A percentile compares a stretch with the other conserved stretches of the same genome.
These are phyloP conservation scores for Rusavskia elegans DNA, from an alignment of 495 filamentous ascomycete genomes.

Conservation along the genomic window DNA sequence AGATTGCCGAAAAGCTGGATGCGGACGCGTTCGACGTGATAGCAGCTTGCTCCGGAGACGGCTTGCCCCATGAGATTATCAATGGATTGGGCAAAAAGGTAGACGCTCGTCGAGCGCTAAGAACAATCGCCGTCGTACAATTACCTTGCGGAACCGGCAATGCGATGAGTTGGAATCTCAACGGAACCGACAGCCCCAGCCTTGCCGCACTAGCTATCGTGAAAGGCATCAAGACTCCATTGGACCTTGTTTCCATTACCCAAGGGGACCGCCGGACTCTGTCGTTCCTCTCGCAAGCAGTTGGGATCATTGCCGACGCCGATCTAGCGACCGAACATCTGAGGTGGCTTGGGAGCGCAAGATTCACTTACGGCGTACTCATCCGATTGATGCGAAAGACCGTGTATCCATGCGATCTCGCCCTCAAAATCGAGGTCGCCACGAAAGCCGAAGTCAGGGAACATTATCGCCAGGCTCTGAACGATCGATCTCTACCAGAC, in stretches of 20 bases:
- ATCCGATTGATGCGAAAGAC: conserved; percentile 53
- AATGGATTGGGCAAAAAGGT: conserved; percentile 69
- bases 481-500: conserved; percentile 16
- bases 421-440: conserved; percentile 64
- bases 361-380: conserved; percentile 76
- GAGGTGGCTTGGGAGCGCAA: conserved; percentile 74
- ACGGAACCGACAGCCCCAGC: conserved; percentile 61
- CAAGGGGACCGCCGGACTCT: conserved; percentile 56
- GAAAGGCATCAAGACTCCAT: conserved; percentile 64
- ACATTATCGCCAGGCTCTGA: conserved; percentile 44
- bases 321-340: conserved; percentile 83
- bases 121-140: conserved; percentile 70
- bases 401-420: conserved; percentile 76
- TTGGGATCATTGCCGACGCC: conserved; percentile 77
- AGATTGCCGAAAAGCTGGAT: conserved; percentile 67
- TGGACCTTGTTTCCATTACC: conserved; percentile 79
- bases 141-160: conserved; percentile 90
- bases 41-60: conserved; percentile 83
- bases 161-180: conserved; percentile 80
- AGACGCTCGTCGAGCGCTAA: conserved; percentile 59
- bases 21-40: conserved; percentile 67
- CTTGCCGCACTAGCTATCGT: conserved; percentile 66
- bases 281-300: conserved; percentile 81
- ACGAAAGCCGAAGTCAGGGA: conserved; percentile 60
- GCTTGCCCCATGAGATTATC: conserved; percentile 83